phyloP scores from a whole-genome alignment of 2,329 filamentous ascomycete genomes.

The Cryphonectria parasitica region DNA sequence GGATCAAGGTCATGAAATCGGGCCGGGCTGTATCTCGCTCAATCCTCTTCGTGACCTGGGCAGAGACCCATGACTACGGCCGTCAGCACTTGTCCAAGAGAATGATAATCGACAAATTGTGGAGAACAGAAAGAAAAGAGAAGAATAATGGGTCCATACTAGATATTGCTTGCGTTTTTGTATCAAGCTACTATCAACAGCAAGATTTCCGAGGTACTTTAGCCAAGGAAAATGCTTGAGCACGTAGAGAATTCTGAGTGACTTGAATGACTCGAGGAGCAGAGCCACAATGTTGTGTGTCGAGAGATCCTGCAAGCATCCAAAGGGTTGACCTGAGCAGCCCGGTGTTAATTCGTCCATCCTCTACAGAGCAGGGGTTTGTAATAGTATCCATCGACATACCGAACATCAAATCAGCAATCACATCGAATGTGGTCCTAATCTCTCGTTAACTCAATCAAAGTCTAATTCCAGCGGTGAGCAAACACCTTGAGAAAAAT shows the following conservation, averaged over 20 bases:
- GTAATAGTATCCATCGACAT: not conserved
- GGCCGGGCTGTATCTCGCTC: not conserved
- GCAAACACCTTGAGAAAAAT: not conserved
- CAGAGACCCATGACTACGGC: not conserved
- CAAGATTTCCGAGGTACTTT: not conserved
- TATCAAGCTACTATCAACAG: not conserved
- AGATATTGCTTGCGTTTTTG: slow-evolving; percentile 1
- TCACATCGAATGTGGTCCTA: slow-evolving; percentile 2
- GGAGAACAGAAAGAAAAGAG: not conserved
- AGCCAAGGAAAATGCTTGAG: not conserved
- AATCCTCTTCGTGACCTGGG: not conserved
- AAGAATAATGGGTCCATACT: not conserved
- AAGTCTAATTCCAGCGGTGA: not conserved
- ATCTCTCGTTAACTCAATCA: not conserved
- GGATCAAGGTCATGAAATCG: slow-evolving; percentile 4
- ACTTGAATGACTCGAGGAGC: not conserved
- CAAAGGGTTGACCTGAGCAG: not conserved
- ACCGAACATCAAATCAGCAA: not conserved
- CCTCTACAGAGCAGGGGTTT: not conserved
- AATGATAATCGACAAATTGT: not conserved
- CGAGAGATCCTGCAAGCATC: not conserved
- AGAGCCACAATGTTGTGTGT: not conserved
- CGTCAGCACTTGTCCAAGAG: not conserved
- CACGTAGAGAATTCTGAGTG: not conserved
- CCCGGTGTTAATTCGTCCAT: not conserved